These are phyloP conservation scores for Chlorella sp. DNA, from an alignment of 139 green algal genomes.

Conservation along the genomic window DNA sequence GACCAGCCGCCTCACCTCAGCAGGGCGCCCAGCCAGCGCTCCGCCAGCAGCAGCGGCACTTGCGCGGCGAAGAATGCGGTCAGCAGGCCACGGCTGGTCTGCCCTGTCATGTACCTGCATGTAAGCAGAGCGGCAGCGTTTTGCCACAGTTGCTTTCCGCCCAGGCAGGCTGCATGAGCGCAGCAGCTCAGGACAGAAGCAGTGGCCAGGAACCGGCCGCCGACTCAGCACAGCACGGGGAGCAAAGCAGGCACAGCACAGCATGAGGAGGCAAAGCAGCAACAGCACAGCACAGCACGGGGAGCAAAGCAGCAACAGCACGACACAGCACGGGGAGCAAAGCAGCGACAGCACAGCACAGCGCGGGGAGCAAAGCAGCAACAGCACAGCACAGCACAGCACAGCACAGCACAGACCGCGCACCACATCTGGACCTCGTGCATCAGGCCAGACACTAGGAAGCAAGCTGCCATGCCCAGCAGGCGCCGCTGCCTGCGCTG, in stretches of 20 bases:
- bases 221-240: too few relatives aligned
- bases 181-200: too few relatives aligned
- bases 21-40: not conserved
- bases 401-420: not conserved
- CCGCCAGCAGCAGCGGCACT: not conserved
- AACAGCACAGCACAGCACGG: not conserved
- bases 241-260: too few relatives aligned
- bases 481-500: not conserved
- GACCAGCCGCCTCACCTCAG: constrained; percentile 7
- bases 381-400: too few relatives aligned
- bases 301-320: not conserved
- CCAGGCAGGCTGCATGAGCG: too few relatives aligned
- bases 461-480: not conserved
- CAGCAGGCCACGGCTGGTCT: constrained; percentile 13
- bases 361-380: too few relatives aligned
- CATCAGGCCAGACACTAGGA: constrained; percentile 20
- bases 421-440: constrained; percentile 33
- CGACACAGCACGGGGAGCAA: too few relatives aligned
- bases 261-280: too few relatives aligned
- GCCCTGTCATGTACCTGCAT: constrained; percentile 23
- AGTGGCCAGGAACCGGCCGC: too few relatives aligned
- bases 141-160: too few relatives aligned
- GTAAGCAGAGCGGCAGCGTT: too few relatives aligned
- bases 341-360: too few relatives aligned
- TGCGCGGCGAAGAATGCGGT: constrained; percentile 8